A percentile compares a stretch with the other conserved stretches of the same genome.
These are phyloP conservation scores for Coniferiporia weirii DNA, from an alignment of 1,284 basidiomycete species.

Conservation along the genomic window DNA sequence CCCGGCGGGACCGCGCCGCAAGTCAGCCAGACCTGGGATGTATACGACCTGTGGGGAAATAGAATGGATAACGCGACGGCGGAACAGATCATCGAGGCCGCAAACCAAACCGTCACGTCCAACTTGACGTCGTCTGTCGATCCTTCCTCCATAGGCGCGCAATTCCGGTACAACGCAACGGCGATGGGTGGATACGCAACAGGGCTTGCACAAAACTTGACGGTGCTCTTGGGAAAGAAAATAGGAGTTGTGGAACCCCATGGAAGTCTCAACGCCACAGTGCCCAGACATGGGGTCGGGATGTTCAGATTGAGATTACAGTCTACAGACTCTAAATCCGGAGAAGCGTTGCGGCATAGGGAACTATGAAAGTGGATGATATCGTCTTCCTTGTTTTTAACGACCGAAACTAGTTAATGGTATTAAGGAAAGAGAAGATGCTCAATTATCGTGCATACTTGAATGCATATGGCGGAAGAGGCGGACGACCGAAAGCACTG, in stretches of 20 bases:
- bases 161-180: slow-evolving; percentile 16
- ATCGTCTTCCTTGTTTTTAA: no score
- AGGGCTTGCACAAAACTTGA: slow-evolving; percentile 10
- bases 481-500: no score
- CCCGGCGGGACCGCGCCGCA: slow-evolving; percentile 14
- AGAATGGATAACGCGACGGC: slow-evolving; percentile 18
- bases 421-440: no score
- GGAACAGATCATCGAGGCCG: slow-evolving; percentile 15
- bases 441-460: no score
- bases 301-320: slow-evolving; percentile 12
- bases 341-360: no score
- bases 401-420: no score
- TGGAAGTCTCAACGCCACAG: slow-evolving; percentile 10
- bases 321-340: background rate
- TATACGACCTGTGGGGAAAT: slow-evolving; percentile 19
- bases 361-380: no score
- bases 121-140: slow-evolving; percentile 4
- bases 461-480: no score
- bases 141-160: slow-evolving; percentile 4
- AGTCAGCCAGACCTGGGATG: slow-evolving; percentile 16
- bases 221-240: slow-evolving; percentile 15
- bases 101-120: slow-evolving; percentile 4
- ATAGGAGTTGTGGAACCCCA: slow-evolving; percentile 9
- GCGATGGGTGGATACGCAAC: slow-evolving; percentile 15
- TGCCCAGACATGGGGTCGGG: slow-evolving; percentile 13